Conservation (phyloP, 2,329 filamentous ascomycete genomes). For the Fusarium nygamai region DNA sequence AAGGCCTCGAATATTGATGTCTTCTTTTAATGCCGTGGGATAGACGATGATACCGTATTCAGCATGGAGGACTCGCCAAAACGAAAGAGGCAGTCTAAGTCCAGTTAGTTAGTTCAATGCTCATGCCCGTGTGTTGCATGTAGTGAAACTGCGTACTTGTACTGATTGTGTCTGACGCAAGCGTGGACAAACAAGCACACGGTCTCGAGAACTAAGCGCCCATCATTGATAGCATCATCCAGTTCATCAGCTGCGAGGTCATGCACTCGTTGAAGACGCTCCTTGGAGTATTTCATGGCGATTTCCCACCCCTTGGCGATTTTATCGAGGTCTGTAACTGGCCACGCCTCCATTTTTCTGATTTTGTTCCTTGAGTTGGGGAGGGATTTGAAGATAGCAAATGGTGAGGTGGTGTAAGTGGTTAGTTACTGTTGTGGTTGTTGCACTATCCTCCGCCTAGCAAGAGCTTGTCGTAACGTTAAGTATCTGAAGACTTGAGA, state of each 20-base stretch:
- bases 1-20: conserved; percentile 47
- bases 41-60: conserved; percentile 55
- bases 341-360: conserved; percentile 36
- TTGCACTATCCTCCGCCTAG: neutral
- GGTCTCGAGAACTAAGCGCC: conserved; percentile 51
- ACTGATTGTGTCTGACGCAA: conserved; percentile 51
- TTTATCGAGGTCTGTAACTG: conserved; percentile 47
- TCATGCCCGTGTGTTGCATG: neutral
- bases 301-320: conserved; percentile 52
- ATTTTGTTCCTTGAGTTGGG: neutral
- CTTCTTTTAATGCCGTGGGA: conserved; percentile 52
- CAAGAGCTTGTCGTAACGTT: neutral
- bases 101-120: conserved; percentile 5
- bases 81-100: conserved; percentile 49
- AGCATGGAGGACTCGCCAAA: conserved; percentile 51
- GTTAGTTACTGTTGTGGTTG: neutral
- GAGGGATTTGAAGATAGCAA: neutral
- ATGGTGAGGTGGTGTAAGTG: conserved; percentile 2
- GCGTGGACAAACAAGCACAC: conserved; percentile 53
- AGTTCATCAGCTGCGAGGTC: conserved; percentile 48
- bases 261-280: conserved; percentile 47
- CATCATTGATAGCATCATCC: conserved; percentile 46
- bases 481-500: neutral
- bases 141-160: conserved; percentile 41
- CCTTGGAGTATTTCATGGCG: conserved; percentile 50